Percentiles rank a stretch among this genome's conserved stretches.
Evolutionary conservation across 1,284 basidiomycete species (phyloP).

Genomic region (Ganoderma leucocontextum): DNA sequence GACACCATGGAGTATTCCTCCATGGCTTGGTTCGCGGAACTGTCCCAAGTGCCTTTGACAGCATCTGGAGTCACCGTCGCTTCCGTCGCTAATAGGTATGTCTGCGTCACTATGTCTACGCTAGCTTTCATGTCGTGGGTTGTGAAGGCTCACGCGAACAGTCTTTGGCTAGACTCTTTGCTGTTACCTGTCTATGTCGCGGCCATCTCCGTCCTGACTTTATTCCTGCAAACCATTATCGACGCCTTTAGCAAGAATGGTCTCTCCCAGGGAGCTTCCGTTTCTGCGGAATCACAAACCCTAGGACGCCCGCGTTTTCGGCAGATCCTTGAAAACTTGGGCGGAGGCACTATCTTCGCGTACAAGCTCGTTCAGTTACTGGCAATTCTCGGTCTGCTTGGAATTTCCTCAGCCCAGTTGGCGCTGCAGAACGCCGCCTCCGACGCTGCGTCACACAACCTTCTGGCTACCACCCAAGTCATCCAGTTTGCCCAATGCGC

Average conservation of each 20-base stretch:
- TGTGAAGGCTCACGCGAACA: constrained; percentile 3
- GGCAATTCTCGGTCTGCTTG: constrained; percentile 13
- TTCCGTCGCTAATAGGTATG: constrained; percentile 16
- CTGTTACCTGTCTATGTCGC: constrained; percentile 20
- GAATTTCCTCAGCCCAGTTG: constrained; percentile 14
- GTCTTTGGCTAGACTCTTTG: constrained; percentile 21
- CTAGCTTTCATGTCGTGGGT: not conserved
- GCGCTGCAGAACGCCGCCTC: not conserved
- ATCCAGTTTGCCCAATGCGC: constrained; percentile 6
- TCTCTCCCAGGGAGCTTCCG: not conserved
- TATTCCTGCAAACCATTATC: not conserved
- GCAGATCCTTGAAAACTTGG: constrained; percentile 13
- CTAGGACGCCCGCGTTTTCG: constrained; percentile 25
- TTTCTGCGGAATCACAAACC: not conserved
- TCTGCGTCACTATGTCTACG: not conserved
- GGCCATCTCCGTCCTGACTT: constrained; percentile 4
- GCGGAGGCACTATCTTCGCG: constrained; percentile 35
- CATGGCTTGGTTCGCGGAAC: constrained; percentile 15
- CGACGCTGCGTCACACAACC: not conserved
- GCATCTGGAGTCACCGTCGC: constrained; percentile 16
- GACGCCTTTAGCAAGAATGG: not conserved
- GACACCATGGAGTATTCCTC: constrained; percentile 11
- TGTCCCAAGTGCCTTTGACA: constrained; percentile 18
- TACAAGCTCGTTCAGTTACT: constrained; percentile 37
- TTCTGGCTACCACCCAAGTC: not conserved